phyloP scores from a whole-genome alignment of 1,284 basidiomycete species.

The Phlebopus sp. region DNA sequence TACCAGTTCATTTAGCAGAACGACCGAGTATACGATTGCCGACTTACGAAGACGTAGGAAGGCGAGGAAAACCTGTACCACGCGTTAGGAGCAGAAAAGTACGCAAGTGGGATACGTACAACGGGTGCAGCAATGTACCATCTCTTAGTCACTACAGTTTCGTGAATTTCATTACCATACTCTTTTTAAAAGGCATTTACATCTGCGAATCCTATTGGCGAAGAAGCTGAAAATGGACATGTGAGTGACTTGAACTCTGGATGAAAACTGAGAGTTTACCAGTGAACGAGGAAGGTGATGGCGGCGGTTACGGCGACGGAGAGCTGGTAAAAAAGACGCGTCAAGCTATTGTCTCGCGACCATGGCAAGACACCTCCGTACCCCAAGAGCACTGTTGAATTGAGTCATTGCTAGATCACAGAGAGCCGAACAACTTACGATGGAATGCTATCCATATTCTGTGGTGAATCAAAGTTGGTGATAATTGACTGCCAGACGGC shows the following conservation, averaged over 20 bases:
- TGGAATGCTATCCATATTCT: slow-evolving; percentile 29
- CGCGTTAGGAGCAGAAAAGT: not conserved
- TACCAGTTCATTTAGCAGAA: slow-evolving; percentile 2
- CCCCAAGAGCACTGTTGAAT: slow-evolving; percentile 23
- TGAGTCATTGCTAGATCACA: slow-evolving; percentile 2
- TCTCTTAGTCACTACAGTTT: slow-evolving; percentile 28
- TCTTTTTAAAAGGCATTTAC: slow-evolving; percentile 14
- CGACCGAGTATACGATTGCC: not conserved
- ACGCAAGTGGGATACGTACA: slow-evolving; percentile 12
- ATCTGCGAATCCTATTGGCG: slow-evolving; percentile 32
- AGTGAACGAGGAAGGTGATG: slow-evolving; percentile 33
- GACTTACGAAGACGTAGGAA: slow-evolving; percentile 34
- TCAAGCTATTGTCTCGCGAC: not conserved
- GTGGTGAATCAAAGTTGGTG: slow-evolving; percentile 22
- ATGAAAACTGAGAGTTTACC: slow-evolving; percentile 14
- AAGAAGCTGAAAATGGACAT: slow-evolving; percentile 22
- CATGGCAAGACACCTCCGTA: slow-evolving; percentile 8
- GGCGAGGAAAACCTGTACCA: slow-evolving; percentile 25
- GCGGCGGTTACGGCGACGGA: slow-evolving; percentile 29
- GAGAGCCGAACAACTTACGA: slow-evolving; percentile 12
- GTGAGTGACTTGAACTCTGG: not conserved
- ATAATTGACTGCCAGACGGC: slow-evolving; percentile 31
- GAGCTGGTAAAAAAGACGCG: slow-evolving; percentile 16
- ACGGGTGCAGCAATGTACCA: slow-evolving; percentile 32
- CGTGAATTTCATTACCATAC: slow-evolving; percentile 6